Percentiles rank a stretch among this genome's conserved stretches.
phyloP scores from a whole-genome alignment of 768 basidiomycete genomes.

The Phlegmacium glaucopus region DNA sequence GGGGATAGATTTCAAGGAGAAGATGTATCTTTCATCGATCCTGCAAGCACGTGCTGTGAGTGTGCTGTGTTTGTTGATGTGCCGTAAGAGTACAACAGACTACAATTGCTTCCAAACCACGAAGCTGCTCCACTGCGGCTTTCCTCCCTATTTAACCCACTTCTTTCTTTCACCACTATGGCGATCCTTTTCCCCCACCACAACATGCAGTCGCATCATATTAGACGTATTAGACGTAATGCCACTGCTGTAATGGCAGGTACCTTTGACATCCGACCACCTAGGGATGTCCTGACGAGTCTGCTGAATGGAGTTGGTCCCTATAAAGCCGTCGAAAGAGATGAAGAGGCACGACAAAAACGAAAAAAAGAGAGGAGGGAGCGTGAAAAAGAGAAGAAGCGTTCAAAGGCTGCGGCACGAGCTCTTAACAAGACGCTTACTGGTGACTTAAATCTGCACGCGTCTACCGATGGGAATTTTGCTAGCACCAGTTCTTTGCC shows the following conservation, averaged over 20 bases:
- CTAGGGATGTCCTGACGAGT: constrained; percentile 77
- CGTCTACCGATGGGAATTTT: constrained; percentile 23
- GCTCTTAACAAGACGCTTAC: constrained; percentile 30
- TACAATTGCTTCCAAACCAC: constrained; percentile 49
- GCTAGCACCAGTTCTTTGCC: constrained; percentile 27
- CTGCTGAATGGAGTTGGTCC: constrained; percentile 72
- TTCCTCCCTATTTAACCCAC: constrained; percentile 34
- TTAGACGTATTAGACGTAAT: constrained; percentile 50
- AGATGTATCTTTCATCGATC: constrained; percentile 39
- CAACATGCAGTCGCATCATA: constrained; percentile 26
- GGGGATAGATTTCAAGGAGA: constrained; percentile 26
- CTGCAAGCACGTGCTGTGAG: constrained; percentile 42
- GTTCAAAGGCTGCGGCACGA: constrained; percentile 28
- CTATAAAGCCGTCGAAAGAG: constrained; percentile 60
- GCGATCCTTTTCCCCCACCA: constrained; percentile 18
- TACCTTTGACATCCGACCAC: constrained; percentile 61
- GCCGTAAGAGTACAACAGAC: constrained; percentile 49
- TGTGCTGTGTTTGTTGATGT: constrained; percentile 48
- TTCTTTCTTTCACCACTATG: constrained; percentile 26
- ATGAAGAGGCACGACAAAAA: constrained; percentile 52
- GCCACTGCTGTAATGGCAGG: constrained; percentile 78
- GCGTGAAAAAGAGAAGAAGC: constrained; percentile 47
- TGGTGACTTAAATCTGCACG: constrained; percentile 24
- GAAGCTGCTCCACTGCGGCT: constrained; percentile 44
- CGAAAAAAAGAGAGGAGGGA: constrained; percentile 55